Conservation (phyloP, 768 basidiomycete genomes). For the Rhizopogon salebrosus region DNA sequence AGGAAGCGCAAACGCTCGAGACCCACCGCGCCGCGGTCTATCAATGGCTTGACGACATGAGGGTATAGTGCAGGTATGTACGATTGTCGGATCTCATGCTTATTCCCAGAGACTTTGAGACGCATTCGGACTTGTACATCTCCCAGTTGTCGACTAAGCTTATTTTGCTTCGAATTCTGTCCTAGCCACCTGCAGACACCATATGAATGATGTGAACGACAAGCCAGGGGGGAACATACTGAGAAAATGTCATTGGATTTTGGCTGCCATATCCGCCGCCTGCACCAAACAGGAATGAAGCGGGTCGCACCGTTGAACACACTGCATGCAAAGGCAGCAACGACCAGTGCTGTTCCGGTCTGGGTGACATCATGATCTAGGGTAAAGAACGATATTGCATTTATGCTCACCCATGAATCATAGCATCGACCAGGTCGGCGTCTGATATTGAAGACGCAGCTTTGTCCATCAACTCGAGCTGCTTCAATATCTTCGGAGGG, state of each 20-base stretch:
- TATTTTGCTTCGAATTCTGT: constrained; percentile 91
- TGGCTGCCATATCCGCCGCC: constrained; percentile 63
- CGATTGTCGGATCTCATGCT: constrained; percentile 82
- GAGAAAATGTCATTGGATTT: constrained; percentile 73
- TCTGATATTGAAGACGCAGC: constrained; percentile 94
- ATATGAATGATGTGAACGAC: neutral
- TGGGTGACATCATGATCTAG: constrained; percentile 23
- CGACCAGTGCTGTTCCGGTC: constrained; percentile 93
- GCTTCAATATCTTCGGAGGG: constrained; percentile 61
- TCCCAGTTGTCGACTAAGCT: constrained; percentile 71
- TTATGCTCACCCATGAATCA: constrained; percentile 81
- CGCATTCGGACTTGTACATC: constrained; percentile 97
- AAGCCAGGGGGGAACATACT: constrained; percentile 44
- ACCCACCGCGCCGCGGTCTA: constrained; percentile 70
- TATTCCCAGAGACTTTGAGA: constrained; percentile 86
- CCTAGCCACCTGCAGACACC: constrained; percentile 77
- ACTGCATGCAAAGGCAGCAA: constrained; percentile 93
- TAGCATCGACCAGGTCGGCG: constrained; percentile 85
- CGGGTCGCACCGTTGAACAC: constrained; percentile 83
- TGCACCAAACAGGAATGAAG: constrained; percentile 75
- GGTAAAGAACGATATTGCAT: neutral
- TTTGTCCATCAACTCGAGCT: constrained; percentile 75
- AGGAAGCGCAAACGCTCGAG: neutral
- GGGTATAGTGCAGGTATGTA: constrained; percentile 90
- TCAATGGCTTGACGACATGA: constrained; percentile 73